These are phyloP conservation scores for Xylaria sp. DNA, from an alignment of 2,329 filamentous ascomycete species.

Conservation along the genomic window DNA sequence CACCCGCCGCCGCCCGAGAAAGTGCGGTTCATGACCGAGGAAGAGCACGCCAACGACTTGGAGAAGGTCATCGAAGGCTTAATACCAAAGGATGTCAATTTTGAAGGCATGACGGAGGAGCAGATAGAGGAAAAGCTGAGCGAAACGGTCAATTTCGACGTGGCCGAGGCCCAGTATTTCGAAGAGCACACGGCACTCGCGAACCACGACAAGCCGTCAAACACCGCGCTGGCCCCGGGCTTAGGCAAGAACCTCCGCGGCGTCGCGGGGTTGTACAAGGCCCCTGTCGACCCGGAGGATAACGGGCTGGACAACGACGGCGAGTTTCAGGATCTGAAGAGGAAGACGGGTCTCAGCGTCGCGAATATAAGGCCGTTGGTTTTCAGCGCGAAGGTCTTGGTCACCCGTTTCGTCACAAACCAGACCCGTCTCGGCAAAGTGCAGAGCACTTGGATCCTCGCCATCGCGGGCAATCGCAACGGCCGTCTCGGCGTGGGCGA, in stretches of 20 bases:
- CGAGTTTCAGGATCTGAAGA: constrained; percentile 63
- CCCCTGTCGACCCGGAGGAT: constrained; percentile 61
- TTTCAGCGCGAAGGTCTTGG: constrained; percentile 72
- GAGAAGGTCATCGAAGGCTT: constrained; percentile 58
- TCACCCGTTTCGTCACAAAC: constrained; percentile 81
- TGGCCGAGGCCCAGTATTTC: constrained; percentile 44
- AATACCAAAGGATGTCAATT: constrained; percentile 57
- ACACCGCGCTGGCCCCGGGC: constrained; percentile 60
- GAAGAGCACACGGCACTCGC: constrained; percentile 52
- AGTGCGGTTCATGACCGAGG: constrained; percentile 69
- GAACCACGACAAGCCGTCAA: constrained; percentile 50
- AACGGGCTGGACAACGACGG: constrained; percentile 63
- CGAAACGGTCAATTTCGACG: constrained; percentile 40
- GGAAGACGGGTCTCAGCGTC: constrained; percentile 65
- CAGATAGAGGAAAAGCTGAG: constrained; percentile 55
- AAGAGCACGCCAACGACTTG: constrained; percentile 71
- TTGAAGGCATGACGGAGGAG: constrained; percentile 63
- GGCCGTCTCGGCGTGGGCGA: constrained; percentile 90
- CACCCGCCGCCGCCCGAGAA: constrained; percentile 64
- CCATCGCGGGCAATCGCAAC: constrained; percentile 86
- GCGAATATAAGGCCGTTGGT: constrained; percentile 62
- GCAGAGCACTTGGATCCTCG: constrained; percentile 76
- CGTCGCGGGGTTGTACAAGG: constrained; percentile 63
- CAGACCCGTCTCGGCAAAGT: constrained; percentile 98
- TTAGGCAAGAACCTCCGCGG: constrained; percentile 64